Evolutionary conservation across 2,329 filamentous ascomycete genomes (phyloP).

Genomic region (Diaporthe citri): DNA sequence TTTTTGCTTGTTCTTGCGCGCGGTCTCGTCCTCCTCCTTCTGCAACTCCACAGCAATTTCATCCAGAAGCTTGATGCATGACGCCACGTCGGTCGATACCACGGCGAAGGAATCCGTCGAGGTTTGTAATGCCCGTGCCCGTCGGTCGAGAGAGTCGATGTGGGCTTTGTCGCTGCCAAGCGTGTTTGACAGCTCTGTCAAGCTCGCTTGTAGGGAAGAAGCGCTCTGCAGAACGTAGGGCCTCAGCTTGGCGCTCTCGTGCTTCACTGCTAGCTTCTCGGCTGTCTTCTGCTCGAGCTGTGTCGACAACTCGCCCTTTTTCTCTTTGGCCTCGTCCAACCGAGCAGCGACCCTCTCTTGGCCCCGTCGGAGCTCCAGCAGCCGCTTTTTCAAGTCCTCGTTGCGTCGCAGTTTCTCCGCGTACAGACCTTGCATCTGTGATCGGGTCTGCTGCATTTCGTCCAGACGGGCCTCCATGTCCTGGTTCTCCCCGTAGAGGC

Average conservation of each 20-base stretch:
- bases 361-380: slow-evolving; percentile 83
- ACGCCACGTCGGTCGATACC: slow-evolving; percentile 85
- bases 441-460: slow-evolving; percentile 84
- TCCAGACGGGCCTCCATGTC: slow-evolving; percentile 84
- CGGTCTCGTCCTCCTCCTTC: slow-evolving; percentile 92
- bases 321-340: slow-evolving; percentile 84
- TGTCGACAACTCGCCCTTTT: slow-evolving; percentile 81
- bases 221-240: slow-evolving; percentile 95
- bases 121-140: slow-evolving; percentile 90
- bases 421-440: slow-evolving; percentile 84
- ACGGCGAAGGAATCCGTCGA: slow-evolving; percentile 90
- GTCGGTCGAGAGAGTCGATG: slow-evolving; percentile 88
- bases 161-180: slow-evolving; percentile 83
- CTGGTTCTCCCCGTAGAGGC: slow-evolving; percentile 86
- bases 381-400: slow-evolving; percentile 84
- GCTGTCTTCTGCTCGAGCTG: slow-evolving; percentile 79
- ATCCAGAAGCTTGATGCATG: slow-evolving; percentile 89
- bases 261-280: slow-evolving; percentile 76
- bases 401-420: slow-evolving; percentile 88
- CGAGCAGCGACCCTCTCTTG: slow-evolving; percentile 88
- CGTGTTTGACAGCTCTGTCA: slow-evolving; percentile 85
- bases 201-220: slow-evolving; percentile 81
- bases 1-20: slow-evolving; percentile 82
- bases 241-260: slow-evolving; percentile 89
- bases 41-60: slow-evolving; percentile 87